phyloP scores from a whole-genome alignment of 495 filamentous ascomycete species.

The Astrocystis sublimbata region DNA sequence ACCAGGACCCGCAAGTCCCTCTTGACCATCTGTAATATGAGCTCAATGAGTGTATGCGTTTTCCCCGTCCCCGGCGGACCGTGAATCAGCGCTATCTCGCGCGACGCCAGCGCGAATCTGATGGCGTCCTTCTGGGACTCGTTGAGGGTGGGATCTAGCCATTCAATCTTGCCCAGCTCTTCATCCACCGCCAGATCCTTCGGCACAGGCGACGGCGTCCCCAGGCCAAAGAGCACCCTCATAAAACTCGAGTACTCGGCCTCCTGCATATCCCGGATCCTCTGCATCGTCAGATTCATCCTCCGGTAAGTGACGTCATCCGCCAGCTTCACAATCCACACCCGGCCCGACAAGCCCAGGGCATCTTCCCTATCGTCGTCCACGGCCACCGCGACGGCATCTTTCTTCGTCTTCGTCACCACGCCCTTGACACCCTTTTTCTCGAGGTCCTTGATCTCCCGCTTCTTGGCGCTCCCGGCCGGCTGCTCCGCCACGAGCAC shows the following conservation, averaged over 20 bases:
- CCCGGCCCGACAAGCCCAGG: slow-evolving; percentile 57
- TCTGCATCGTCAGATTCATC: slow-evolving; percentile 88
- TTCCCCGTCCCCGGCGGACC: slow-evolving; percentile 97
- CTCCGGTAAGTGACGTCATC: slow-evolving; percentile 92
- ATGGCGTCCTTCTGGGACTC: slow-evolving; percentile 91
- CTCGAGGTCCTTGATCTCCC: slow-evolving; percentile 65
- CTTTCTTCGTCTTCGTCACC: slow-evolving; percentile 65
- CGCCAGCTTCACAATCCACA: slow-evolving; percentile 82
- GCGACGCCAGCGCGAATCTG: slow-evolving; percentile 77
- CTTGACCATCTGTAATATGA: slow-evolving; percentile 82
- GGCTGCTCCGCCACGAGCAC: slow-evolving; percentile 78
- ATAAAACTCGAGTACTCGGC: slow-evolving; percentile 72
- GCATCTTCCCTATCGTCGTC: slow-evolving; percentile 61
- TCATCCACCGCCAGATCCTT: slow-evolving; percentile 39
- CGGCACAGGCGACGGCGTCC: slow-evolving; percentile 58
- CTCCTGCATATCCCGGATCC: slow-evolving; percentile 70
- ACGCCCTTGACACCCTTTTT: slow-evolving; percentile 75
- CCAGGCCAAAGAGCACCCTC: slow-evolving; percentile 78
- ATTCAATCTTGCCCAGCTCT: slow-evolving; percentile 56
- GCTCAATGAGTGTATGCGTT: slow-evolving; percentile 93
- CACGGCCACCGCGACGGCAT: slow-evolving; percentile 71
- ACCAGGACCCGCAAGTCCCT: slow-evolving; percentile 76
- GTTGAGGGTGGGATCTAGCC: slow-evolving; percentile 79
- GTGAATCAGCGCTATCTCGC: slow-evolving; percentile 89
- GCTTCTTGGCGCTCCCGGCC: slow-evolving; percentile 67